These are phyloP conservation scores for Leptomonas pyrrhocoris DNA, from an alignment of 208 protist species.

Conservation along the genomic window DNA sequence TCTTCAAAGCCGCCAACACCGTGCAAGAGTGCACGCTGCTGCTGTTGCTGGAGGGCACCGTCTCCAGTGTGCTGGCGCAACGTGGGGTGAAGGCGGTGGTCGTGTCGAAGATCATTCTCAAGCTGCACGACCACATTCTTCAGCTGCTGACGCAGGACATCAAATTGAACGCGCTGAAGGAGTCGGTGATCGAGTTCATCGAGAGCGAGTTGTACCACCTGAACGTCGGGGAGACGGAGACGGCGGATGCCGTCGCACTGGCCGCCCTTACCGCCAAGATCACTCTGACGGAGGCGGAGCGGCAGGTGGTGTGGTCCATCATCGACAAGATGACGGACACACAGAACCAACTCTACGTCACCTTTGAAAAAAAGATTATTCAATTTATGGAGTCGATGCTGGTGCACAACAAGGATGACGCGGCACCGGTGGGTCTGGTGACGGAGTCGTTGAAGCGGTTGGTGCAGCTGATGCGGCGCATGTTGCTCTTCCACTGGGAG, in stretches of 20 bases:
- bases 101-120: slow-evolving; percentile 46
- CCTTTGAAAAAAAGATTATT: slow-evolving; percentile 74
- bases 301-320: slow-evolving; percentile 40
- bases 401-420: slow-evolving; percentile 15
- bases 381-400: slow-evolving; percentile 43
- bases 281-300: slow-evolving; percentile 54
- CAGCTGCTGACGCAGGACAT: slow-evolving; percentile 55
- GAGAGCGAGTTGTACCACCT: slow-evolving; percentile 38
- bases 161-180: slow-evolving; percentile 66
- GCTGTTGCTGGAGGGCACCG: slow-evolving; percentile 67
- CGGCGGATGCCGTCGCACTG: slow-evolving; percentile 11
- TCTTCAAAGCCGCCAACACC: slow-evolving; percentile 81
- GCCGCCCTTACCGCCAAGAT: slow-evolving; percentile 4
- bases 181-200: slow-evolving; percentile 46
- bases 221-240: slow-evolving; percentile 5
- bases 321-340: slow-evolving; percentile 89
- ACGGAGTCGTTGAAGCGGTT: slow-evolving; percentile 48
- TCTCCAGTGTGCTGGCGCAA: slow-evolving; percentile 64
- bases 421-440: slow-evolving; percentile 62
- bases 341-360: slow-evolving; percentile 60
- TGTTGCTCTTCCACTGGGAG: slow-evolving; percentile 77
- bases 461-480: slow-evolving; percentile 40
- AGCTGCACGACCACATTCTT: slow-evolving; percentile 63
- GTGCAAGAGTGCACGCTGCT: slow-evolving; percentile 79
- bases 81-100: slow-evolving; percentile 41